Base-by-base conservation (phyloP, 371 early-diverging fungal genomes). In the Lichtheimia ornata region DNA sequence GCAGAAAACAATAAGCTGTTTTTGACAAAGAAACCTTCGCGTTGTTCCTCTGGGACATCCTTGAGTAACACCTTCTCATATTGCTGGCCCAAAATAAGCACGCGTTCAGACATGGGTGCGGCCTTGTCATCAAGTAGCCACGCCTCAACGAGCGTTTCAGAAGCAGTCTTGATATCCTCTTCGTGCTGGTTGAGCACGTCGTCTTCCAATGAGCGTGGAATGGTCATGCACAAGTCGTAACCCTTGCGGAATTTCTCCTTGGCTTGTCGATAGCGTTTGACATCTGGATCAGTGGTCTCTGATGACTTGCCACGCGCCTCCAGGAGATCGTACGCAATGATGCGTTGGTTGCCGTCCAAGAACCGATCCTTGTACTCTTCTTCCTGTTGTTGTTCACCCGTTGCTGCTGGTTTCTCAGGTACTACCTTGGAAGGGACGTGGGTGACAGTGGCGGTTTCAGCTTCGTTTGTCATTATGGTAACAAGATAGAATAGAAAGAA, bases 81-180 rank as follows among this genome's bases (percentile, higher is more conserved):
- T 66, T 85, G 85, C 61, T 85, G 84, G 18, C 83, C 85, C 50
- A 85, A 75, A 63, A 81, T 77, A 63, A 85, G 74, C 41, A 85
- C 77, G 52, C 85, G 74, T 63, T 85, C 84, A 58, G 85, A 84
- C 84, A 88, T 84, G 59, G 81, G 79, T 47, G 84, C 84, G 28
- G 86, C 88, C 67, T 83, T 84, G 66, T 88, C 88, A 69, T 88
- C 88, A 65, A 88, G 69, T 60, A 88, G 71, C 83, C 85, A 88
- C 15, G 88, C 86, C 54, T 71, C 69, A 59, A 88, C 85, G 64
- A 88, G 76, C 57, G 76, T 80, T 63, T 84, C 82, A 62, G 88
- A 83, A 7, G 86, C 81, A 4, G 76, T 70, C 54, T 75, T 84
- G 64, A 88, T 82, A 56, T 86, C 80, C 53, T 85, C 78, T 67